Conservation (phyloP, 164 flowering plant species). For the Berberis thunbergii region DNA sequence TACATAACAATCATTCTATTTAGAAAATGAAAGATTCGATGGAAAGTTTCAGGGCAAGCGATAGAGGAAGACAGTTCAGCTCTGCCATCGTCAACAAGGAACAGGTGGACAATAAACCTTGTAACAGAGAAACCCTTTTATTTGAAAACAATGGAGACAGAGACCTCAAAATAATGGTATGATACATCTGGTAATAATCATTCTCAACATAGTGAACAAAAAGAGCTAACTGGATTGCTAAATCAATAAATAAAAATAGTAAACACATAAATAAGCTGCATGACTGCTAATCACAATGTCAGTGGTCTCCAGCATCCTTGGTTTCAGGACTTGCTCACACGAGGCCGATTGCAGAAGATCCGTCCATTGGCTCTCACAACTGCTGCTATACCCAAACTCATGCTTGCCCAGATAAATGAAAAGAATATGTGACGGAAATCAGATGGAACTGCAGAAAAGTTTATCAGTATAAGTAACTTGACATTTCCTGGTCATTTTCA, state of each 20-base stretch:
- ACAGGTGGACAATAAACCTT: too few species aligned
- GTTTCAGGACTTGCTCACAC: conserved; percentile 47
- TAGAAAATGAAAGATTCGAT: too few species aligned
- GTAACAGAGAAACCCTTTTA: neutral
- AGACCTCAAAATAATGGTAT: neutral
- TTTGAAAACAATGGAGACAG: conserved; percentile 3
- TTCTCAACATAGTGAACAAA: too few species aligned
- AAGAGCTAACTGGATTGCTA: too few species aligned
- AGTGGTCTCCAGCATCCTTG: too few species aligned
- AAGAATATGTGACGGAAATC: conserved; percentile 51
- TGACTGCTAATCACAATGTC: too few species aligned
- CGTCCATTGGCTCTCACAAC: conserved; percentile 75
- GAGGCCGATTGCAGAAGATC: conserved; percentile 89
- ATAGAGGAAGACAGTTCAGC: neutral
- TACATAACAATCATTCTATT: too few species aligned
- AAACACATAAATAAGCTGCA: too few species aligned
- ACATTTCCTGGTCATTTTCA: too few species aligned
- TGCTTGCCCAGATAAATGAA: conserved; percentile 62
- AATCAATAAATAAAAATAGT: too few species aligned
- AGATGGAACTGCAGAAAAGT: conserved; percentile 11
- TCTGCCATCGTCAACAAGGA: too few species aligned
- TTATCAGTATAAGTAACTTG: neutral
- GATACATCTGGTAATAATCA: neutral
- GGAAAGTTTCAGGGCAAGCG: too few species aligned
- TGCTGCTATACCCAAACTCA: conserved; percentile 49